A percentile compares a stretch with the other conserved stretches of the same genome.
These are phyloP conservation scores for Blastobotrys petasosporus DNA, from an alignment of 1,139 yeast genomes.

Conservation along the genomic window DNA sequence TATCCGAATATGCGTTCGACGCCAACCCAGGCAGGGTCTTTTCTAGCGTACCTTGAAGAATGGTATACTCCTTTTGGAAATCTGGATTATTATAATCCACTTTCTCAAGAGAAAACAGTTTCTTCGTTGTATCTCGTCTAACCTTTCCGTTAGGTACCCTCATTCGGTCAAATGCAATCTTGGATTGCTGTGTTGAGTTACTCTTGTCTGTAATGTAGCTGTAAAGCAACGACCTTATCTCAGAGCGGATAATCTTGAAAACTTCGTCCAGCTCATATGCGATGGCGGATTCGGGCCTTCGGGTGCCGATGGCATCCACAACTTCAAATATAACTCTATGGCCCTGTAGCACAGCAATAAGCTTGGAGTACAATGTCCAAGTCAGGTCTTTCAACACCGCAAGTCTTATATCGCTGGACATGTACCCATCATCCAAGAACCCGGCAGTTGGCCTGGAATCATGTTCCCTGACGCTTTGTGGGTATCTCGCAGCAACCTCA, in stretches of 20 bases:
- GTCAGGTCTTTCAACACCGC: constrained; percentile 63
- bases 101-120: constrained; percentile 24
- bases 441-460: constrained; percentile 15
- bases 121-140: constrained; percentile 17
- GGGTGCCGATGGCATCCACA: constrained; percentile 34
- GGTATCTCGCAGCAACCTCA: constrained; percentile 54
- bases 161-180: constrained; percentile 10
- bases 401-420: constrained; percentile 46
- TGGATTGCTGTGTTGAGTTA: constrained; percentile 8
- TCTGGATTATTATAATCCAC: constrained; percentile 25
- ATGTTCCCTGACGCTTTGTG: constrained; percentile 31
- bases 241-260: constrained; percentile 55
- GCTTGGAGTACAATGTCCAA: constrained; percentile 58
- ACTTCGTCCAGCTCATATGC: constrained; percentile 47
- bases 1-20: constrained; percentile 22
- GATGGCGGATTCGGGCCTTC: constrained; percentile 15
- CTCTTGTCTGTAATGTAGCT: constrained; percentile 46
- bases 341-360: constrained; percentile 60
- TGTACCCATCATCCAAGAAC: constrained; percentile 18
- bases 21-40: constrained; percentile 35
- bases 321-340: constrained; percentile 63
- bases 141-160: constrained; percentile 6
- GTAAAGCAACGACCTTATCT: constrained; percentile 49
- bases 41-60: constrained; percentile 28
- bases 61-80: constrained; percentile 23